Evolutionary conservation across 495 filamentous ascomycete species (phyloP).

Genomic region (Aspergillus olivimuriae): DNA sequence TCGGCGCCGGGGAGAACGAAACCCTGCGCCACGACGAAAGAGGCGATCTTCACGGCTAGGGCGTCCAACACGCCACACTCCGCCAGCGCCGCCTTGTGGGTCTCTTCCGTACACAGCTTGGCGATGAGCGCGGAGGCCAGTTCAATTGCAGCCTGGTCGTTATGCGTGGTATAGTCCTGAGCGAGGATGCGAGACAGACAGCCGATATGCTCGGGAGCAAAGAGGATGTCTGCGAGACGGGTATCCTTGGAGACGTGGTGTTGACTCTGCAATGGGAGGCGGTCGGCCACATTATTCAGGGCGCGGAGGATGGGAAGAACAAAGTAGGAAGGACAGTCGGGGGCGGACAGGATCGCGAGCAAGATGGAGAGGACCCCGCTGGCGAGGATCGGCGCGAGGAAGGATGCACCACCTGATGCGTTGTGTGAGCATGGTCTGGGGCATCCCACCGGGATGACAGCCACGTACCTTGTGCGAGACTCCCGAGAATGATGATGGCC

Average conservation of each 20-base stretch:
- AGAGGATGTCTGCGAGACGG: conserved; percentile 59
- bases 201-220: conserved; percentile 50
- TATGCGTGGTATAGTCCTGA: conserved; percentile 42
- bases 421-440: no score
- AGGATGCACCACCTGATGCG: conserved; percentile 73
- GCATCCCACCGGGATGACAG: no score
- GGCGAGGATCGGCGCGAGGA: conserved; percentile 66
- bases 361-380: conserved; percentile 59
- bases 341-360: conserved; percentile 59
- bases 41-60: conserved; percentile 68
- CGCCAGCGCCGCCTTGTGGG: conserved; percentile 63
- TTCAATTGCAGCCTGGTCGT: conserved; percentile 60
- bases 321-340: conserved; percentile 56
- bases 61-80: conserved; percentile 70
- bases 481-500: conserved; percentile 72
- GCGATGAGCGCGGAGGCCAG: conserved; percentile 62
- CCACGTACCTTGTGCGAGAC: conserved; percentile 71
- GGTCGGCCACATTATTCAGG: conserved; percentile 64
- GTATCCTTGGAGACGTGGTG: conserved; percentile 36
- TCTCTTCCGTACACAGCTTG: conserved; percentile 60
- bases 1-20: conserved; percentile 54
- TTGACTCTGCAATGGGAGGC: conserved; percentile 46
- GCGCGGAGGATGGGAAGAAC: conserved; percentile 68
- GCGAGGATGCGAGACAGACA: conserved; percentile 58
- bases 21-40: conserved; percentile 62